phyloP scores from a whole-genome alignment of 2,329 filamentous ascomycete species.

The Aureobasidium leucospermi region DNA sequence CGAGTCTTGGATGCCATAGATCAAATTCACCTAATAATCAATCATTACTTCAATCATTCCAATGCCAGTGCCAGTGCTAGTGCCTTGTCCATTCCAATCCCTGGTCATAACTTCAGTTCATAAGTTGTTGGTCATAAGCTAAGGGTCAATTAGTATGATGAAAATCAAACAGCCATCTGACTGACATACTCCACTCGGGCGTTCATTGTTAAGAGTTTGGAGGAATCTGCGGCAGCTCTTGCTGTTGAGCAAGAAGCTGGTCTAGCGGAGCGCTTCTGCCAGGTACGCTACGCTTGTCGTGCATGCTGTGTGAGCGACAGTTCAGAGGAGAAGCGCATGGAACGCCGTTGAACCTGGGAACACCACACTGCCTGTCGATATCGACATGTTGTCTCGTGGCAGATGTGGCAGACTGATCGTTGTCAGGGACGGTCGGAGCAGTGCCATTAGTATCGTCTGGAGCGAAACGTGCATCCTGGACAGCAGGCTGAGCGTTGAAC shows the following conservation, averaged over 20 bases:
- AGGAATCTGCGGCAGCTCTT: not conserved
- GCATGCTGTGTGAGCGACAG: not conserved
- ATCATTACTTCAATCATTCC: not conserved
- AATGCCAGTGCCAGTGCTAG: too few species aligned
- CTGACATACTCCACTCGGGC: not conserved
- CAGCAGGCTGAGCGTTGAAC: not conserved
- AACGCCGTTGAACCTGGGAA: conserved; percentile 2
- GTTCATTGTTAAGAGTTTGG: not conserved
- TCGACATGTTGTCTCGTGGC: not conserved
- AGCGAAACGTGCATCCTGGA: not conserved
- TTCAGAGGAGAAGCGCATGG: not conserved
- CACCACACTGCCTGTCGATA: not conserved
- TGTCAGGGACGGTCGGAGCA: not conserved
- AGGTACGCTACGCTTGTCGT: not conserved
- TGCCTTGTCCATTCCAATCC: too few species aligned
- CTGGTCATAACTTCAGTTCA: too few species aligned
- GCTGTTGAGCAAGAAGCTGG: not conserved
- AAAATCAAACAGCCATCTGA: not conserved
- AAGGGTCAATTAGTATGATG: too few species aligned
- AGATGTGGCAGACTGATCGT: not conserved
- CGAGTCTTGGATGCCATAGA: not conserved
- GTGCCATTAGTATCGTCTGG: not conserved
- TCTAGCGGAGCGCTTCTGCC: conserved; percentile 5
- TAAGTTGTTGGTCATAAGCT: not conserved
- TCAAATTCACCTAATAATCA: not conserved